Evolutionary conservation across 306 rosid genomes (phyloP).

Genomic region (Dicorynia guianensis): DNA sequence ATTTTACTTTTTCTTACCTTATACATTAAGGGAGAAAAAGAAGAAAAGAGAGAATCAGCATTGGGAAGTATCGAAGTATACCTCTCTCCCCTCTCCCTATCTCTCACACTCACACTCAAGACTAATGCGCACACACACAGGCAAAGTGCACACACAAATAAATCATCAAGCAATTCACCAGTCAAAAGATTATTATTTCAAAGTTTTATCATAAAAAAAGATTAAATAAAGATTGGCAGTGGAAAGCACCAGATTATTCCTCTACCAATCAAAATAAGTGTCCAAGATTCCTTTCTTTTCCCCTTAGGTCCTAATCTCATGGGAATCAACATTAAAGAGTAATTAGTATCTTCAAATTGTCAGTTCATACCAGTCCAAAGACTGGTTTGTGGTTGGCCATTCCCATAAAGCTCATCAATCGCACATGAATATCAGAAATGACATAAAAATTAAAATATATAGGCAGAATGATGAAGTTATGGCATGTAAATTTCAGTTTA

Average conservation of each 20-base stretch:
- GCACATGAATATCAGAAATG: too few species aligned
- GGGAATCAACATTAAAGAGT: slow-evolving; percentile 4
- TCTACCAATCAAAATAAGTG: slow-evolving; percentile 17
- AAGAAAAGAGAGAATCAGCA: too few species aligned
- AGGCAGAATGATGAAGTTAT: too few species aligned
- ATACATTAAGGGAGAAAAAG: too few species aligned
- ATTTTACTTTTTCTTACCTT: too few species aligned
- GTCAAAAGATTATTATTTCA: slow-evolving; percentile 13
- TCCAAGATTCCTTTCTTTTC: slow-evolving; percentile 13
- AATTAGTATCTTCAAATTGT: slow-evolving; percentile 28
- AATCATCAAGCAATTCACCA: slow-evolving; percentile 13
- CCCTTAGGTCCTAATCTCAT: slow-evolving; percentile 19
- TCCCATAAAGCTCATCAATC: too few species aligned
- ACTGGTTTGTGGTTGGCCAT: neutral
- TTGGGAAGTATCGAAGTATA: too few species aligned
- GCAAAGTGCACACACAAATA: slow-evolving; percentile 4
- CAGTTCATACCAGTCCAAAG: slow-evolving; percentile 29
- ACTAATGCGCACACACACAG: neutral
- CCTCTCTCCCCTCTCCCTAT: too few species aligned
- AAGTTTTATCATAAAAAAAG: neutral
- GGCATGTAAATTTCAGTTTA: too few species aligned
- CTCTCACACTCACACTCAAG: too few species aligned
- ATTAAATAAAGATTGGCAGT: slow-evolving; percentile 8
- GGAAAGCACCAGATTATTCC: neutral
- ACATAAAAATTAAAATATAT: too few species aligned